phyloP scores from a whole-genome alignment of 306 rosid species.

The Vachellia collinsii region DNA sequence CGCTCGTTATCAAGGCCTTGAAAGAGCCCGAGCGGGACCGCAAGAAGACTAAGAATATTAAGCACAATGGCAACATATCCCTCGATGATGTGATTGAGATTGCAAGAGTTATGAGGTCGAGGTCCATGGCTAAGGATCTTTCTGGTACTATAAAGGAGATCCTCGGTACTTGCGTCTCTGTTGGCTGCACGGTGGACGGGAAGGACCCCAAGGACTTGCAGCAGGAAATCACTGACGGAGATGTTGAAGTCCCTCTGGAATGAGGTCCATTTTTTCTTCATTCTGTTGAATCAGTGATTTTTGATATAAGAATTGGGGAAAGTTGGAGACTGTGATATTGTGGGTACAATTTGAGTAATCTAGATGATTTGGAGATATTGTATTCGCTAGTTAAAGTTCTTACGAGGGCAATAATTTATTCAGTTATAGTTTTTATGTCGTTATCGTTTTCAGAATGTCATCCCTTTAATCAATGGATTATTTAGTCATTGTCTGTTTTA shows the following conservation, averaged over 20 bases:
- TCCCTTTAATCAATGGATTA: not conserved
- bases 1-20: slow-evolving; percentile 82
- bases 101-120: slow-evolving; percentile 68
- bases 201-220: slow-evolving; percentile 89
- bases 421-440: slow-evolving; percentile 11
- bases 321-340: slow-evolving; percentile 27
- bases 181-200: slow-evolving; percentile 87
- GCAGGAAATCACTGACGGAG: slow-evolving; percentile 79
- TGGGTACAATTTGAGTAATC: slow-evolving; percentile 39
- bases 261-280: slow-evolving; percentile 41
- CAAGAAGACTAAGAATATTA: slow-evolving; percentile 79
- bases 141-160: slow-evolving; percentile 80
- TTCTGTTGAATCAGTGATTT: slow-evolving; percentile 17
- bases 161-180: slow-evolving; percentile 84
- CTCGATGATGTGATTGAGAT: slow-evolving; percentile 94
- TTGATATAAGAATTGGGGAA: slow-evolving; percentile 40
- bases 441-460: not conserved
- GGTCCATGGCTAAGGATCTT: slow-evolving; percentile 92
- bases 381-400: slow-evolving; percentile 22
- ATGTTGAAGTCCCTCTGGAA: slow-evolving; percentile 79
- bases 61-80: slow-evolving; percentile 79
- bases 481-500: not conserved
- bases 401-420: slow-evolving; percentile 22
- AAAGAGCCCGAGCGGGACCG: slow-evolving; percentile 93
- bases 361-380: slow-evolving; percentile 41